These are phyloP conservation scores for Endothia cerciana DNA, from an alignment of 2,329 filamentous ascomycete genomes.

Conservation along the genomic window DNA sequence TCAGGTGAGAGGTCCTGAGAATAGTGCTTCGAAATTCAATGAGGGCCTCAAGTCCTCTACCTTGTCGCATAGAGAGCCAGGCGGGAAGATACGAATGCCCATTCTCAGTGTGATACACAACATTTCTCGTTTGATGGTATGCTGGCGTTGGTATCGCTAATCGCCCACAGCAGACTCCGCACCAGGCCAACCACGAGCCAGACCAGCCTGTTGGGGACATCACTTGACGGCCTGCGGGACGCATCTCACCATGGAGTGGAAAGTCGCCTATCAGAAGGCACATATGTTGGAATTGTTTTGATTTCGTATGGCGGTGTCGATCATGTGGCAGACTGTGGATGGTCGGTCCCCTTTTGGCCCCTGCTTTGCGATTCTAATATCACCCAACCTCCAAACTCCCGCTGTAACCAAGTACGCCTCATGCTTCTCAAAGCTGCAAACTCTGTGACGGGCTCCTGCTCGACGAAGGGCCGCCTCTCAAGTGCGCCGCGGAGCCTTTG, in stretches of 20 bases:
- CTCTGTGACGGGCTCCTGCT: constrained; percentile 46
- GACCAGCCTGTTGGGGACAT: too few species aligned
- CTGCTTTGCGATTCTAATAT: neutral
- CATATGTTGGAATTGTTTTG: neutral
- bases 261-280: neutral
- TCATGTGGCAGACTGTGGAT: neutral
- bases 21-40: neutral
- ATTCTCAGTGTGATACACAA: too few species aligned
- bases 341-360: too few species aligned
- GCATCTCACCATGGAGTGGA: too few species aligned
- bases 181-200: too few species aligned
- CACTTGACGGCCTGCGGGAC: too few species aligned
- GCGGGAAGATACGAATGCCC: neutral
- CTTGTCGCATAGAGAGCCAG: neutral
- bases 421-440: constrained; percentile 42
- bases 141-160: neutral
- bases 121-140: neutral
- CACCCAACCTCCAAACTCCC: neutral
- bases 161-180: neutral
- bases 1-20: neutral
- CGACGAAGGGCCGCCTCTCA: constrained; percentile 57
- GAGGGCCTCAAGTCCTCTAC: neutral
- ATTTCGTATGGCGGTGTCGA: neutral
- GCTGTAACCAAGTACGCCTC: neutral
- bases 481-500: constrained; percentile 89